Evolutionary conservation across 164 flowering plant species (phyloP).

Genomic region (Buxus sempervirens): DNA sequence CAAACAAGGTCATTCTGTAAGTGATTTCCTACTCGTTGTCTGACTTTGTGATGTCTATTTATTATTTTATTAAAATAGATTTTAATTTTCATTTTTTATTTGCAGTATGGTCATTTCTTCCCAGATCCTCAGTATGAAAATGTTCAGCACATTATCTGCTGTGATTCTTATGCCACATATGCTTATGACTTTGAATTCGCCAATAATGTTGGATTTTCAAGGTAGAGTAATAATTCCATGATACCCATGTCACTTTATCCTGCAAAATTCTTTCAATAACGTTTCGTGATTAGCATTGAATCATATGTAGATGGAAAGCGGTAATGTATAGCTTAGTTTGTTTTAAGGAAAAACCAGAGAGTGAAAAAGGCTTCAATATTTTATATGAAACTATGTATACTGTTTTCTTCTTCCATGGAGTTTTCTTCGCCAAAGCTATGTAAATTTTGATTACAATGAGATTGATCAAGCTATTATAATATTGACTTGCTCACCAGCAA

Average conservation of each 20-base stretch:
- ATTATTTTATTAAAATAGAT: background rate
- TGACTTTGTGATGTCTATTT: background rate
- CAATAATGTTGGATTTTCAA: constrained; percentile 64
- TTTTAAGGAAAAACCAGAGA: no score
- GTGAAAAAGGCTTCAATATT: no score
- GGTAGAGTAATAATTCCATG: constrained; percentile 30
- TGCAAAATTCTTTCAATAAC: background rate
- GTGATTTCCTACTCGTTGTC: constrained; percentile 17
- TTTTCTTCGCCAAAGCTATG: no score
- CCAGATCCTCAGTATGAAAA: constrained; percentile 98
- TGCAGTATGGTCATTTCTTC: constrained; percentile 98
- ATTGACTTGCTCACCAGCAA: no score
- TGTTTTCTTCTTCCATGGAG: no score
- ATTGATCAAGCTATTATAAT: no score
- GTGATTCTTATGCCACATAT: constrained; percentile 94
- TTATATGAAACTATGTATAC: no score
- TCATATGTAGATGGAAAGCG: no score
- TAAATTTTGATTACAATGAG: no score
- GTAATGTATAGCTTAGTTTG: no score
- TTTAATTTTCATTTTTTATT: constrained; percentile 3
- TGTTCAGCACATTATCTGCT: constrained; percentile 96
- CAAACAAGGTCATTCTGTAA: constrained; percentile 72
- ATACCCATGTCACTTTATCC: background rate
- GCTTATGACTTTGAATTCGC: constrained; percentile 96
- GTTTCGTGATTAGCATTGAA: no score